Evolutionary conservation across 495 filamentous ascomycete species (phyloP), one percentile per base, ranked within the genome.

Genomic region (Neurospora hispaniola): DNA sequence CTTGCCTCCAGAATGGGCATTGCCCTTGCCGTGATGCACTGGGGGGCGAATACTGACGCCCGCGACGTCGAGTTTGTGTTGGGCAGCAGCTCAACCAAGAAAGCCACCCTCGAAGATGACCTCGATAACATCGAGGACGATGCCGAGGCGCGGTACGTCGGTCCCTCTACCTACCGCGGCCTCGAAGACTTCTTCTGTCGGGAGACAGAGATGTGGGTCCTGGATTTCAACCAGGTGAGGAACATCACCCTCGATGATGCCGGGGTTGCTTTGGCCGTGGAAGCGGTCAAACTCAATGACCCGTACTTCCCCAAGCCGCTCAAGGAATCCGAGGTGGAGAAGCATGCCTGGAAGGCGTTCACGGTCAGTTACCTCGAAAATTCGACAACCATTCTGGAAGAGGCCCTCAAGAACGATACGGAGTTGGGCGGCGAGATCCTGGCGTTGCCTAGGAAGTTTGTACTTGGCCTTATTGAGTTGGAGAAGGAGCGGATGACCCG

Each of bases 151-250:
- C 48, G 14, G 9, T 12, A 59, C 11, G 48, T 59, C 48, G 48
- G 20, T 5, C 48, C 46, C 0, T 2, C 48, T 0, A 59, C 10
- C 20, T 35, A 62, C 27, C 7, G 38, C 9, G 1, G 46, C 1
- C 31, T 41, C 14, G 70, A 75, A 3, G 73, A 77, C 43, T 76
- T 77, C 41, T 76, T 73, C 31, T 23, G 40, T 6, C 69, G 75
- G 5, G 69, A 23, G 4, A 76, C 73, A 0, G 74, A 76, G 73
- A 72, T 80, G 10, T 80, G 72, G 70, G 10, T 80, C 8, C 70
- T 80, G 0, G 78, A 80, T 18, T 80, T 79, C 44, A 79, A 79
- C 66, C 78, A 78, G 35, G 79, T 79, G 35, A 68, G 71, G 41
- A n/a, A 5, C 1, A 76, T 80, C 4, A 78, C 73, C 0, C 66